Evolutionary conservation across 106 monocot genomes (phyloP), one percentile per base, ranked within the genome.

Genomic region (Phalaenopsis equestris): DNA sequence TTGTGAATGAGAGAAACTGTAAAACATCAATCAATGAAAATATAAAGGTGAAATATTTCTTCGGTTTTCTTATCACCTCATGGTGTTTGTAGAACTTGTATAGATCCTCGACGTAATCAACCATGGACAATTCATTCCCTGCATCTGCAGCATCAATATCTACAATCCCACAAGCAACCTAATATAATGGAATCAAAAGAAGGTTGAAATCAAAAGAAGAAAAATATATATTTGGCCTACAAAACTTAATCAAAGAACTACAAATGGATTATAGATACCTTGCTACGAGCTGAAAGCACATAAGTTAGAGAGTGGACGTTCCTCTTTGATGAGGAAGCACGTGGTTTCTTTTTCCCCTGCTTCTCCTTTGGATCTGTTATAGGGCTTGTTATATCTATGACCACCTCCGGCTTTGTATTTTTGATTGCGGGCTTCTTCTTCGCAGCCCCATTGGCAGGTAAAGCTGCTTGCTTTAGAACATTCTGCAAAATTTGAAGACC

Each of bases 41-140:
- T 48, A 11, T 48, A 48, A 48, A 48, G 2, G 9, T 48, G 48
- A 48, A 11, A 48, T 48, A 7, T 48, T 48, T 11, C 11, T 0
- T 48, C 11, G 48, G 7, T 1, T 48, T 11, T 48, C 0, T 48
- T 48, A 48, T 19, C 2, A 93, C 90, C 93, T 93, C 93, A 15
- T 81, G 76, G 46, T 70, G 80, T 52, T 82, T 89, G 49, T 91
- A 93, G 70, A 86, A 93, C 17, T 55, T 86, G 80, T 93, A 93
- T n/a, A 93, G 76, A 30, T 93, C 93, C 70, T 91, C 90, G 3
- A 93, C 86, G 39, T 93, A 93, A 8, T 93, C 93, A 3, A 82
- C 80, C 37, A 91, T 87, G 3, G 84, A 84, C 58, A 93, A 57
- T 72, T 90, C 85, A 79, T 93, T 82, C 0, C 80, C 75, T 4